phyloP scores from a whole-genome alignment of 768 basidiomycete species.

The Podaxis sp. region DNA sequence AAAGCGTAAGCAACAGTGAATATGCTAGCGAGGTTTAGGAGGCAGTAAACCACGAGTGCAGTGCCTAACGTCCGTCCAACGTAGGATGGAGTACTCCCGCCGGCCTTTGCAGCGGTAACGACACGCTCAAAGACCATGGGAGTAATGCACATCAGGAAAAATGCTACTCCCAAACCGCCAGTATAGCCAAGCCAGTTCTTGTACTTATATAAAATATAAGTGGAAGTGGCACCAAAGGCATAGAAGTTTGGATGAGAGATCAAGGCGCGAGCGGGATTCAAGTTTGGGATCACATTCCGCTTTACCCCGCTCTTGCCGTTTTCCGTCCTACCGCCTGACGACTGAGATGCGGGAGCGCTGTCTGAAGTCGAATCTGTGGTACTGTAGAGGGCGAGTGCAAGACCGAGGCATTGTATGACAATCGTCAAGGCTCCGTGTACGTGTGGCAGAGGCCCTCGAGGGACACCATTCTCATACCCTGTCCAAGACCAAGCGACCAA shows the following conservation, averaged over 20 bases:
- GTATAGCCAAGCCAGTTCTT: conserved; percentile 70
- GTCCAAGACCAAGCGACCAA: conserved; percentile 89
- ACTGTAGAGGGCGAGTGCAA: conserved; percentile 35
- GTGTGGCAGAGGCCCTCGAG: conserved; percentile 72
- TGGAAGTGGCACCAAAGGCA: conserved; percentile 47
- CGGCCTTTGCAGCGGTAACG: conserved; percentile 28
- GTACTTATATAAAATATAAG: conserved; percentile 57
- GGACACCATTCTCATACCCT: conserved; percentile 63
- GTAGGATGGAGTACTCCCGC: background rate
- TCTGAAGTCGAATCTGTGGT: conserved; percentile 33
- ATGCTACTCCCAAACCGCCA: conserved; percentile 61
- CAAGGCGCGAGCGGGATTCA: conserved; percentile 19
- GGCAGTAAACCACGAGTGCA: conserved; percentile 58
- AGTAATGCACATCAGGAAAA: conserved; percentile 65
- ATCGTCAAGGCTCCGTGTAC: conserved; percentile 71
- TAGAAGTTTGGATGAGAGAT: conserved; percentile 54
- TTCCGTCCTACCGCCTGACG: background rate
- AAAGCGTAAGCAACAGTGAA: conserved; percentile 92
- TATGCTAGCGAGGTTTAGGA: conserved; percentile 68
- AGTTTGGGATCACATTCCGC: background rate
- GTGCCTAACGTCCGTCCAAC: conserved; percentile 29
- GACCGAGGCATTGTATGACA: conserved; percentile 57
- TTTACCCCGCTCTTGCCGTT: background rate
- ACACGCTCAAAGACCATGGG: conserved; percentile 54
- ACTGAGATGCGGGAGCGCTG: background rate